Conservation (phyloP, 306 rosid species). For the Quercus agrifolia region DNA sequence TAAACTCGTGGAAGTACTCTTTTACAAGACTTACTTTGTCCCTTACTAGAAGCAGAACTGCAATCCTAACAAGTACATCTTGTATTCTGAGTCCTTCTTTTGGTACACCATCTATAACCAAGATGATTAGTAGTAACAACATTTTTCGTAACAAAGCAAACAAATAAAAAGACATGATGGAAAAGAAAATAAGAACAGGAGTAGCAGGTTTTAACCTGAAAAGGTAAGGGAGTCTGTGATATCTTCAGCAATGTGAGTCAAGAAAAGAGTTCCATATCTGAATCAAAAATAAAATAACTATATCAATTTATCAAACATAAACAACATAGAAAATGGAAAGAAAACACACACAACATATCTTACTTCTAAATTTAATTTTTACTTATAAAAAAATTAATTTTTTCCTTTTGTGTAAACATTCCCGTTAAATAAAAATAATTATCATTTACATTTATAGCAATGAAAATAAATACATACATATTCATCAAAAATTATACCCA, state of each 20-base stretch:
- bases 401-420: background rate
- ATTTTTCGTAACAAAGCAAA: slow-evolving; percentile 14
- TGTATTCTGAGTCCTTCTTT: slow-evolving; percentile 92
- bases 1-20: background rate
- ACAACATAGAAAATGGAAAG: background rate
- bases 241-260: slow-evolving; percentile 83
- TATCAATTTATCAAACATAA: slow-evolving; percentile 22
- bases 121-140: slow-evolving; percentile 22
- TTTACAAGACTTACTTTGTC: slow-evolving; percentile 66
- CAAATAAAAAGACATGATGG: background rate
- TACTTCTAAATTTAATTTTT: background rate
- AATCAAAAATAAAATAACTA: background rate
- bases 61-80: slow-evolving; percentile 91
- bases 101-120: slow-evolving; percentile 86
- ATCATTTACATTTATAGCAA: background rate
- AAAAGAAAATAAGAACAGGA: background rate
- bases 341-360: background rate
- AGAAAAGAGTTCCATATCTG: slow-evolving; percentile 88
- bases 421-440: background rate
- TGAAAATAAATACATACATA: no score
- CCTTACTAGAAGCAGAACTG: slow-evolving; percentile 64
- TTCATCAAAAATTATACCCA: no score
- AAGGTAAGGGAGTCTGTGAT: slow-evolving; percentile 72
- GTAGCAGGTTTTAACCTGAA: slow-evolving; percentile 59
- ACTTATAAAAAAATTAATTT: background rate